Conservation (phyloP, 305 asterid species). For the Fraxinus baroniana region DNA sequence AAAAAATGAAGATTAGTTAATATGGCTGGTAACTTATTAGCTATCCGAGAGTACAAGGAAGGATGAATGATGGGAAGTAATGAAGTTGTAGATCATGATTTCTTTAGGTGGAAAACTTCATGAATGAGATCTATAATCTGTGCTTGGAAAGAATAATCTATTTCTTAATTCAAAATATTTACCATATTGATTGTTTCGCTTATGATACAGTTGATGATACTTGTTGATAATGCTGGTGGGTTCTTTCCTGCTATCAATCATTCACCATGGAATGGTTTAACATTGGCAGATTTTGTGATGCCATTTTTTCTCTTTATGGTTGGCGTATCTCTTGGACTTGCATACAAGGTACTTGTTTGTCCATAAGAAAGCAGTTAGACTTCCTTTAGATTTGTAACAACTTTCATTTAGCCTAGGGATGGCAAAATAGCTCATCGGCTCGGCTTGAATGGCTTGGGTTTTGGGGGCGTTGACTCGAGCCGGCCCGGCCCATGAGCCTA, state of each 20-base stretch:
- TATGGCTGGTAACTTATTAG: background rate
- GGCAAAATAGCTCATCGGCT: no score
- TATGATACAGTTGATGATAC: slow-evolving; percentile 59
- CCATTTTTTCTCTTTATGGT: slow-evolving; percentile 79
- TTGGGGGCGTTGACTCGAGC: no score
- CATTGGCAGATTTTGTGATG: slow-evolving; percentile 75
- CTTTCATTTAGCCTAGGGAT: background rate
- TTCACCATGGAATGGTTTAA: slow-evolving; percentile 76
- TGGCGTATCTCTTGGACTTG: slow-evolving; percentile 70
- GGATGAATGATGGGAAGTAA: slow-evolving; percentile 3
- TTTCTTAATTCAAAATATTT: background rate
- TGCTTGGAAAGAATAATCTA: background rate
- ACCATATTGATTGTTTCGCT: background rate
- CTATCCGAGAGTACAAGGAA: background rate
- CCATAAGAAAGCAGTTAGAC: background rate
- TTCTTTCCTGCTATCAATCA: slow-evolving; percentile 65
- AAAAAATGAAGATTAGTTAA: background rate
- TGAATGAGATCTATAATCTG: background rate
- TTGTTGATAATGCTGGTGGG: slow-evolving; percentile 72
- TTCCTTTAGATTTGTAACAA: background rate
- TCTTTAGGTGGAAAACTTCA: background rate
- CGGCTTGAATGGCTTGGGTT: no score
- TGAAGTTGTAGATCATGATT: background rate
- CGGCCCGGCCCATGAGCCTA: no score
- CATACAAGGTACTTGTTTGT: slow-evolving; percentile 49